Evolutionary conservation across 2,329 filamentous ascomycete species (phyloP).

Genomic region (Sarocladium strictum): DNA sequence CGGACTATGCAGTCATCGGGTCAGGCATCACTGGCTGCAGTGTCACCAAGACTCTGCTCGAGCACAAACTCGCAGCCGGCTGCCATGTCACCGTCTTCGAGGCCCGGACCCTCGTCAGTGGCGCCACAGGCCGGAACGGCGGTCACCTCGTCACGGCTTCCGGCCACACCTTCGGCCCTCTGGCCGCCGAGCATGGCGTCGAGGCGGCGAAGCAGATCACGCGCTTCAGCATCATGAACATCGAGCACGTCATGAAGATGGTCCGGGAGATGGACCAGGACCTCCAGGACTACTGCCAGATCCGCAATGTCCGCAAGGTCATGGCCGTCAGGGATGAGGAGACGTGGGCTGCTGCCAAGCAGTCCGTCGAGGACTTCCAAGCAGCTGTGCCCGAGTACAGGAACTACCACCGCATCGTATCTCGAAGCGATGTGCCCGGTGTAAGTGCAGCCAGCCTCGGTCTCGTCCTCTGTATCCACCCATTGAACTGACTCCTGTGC

Average conservation of each 20-base stretch:
- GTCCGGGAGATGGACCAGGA: conserved; percentile 15
- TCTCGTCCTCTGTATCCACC: no score
- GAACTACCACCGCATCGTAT: conserved; percentile 14
- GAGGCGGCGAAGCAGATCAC: conserved; percentile 35
- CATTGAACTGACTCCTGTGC: no score
- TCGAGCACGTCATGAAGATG: conserved; percentile 20
- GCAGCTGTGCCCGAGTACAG: conserved; percentile 13
- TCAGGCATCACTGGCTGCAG: conserved; percentile 26
- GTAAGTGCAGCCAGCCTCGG: conserved; percentile 9
- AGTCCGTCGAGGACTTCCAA: conserved; percentile 16
- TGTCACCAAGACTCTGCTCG: conserved; percentile 19
- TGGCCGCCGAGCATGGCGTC: conserved; percentile 22
- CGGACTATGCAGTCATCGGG: conserved; percentile 22
- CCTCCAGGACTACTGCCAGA: conserved; percentile 14
- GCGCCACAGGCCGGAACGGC: conserved; percentile 25
- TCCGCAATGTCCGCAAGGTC: conserved; percentile 17
- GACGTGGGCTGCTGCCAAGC: conserved; percentile 13
- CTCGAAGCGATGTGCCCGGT: conserved; percentile 16
- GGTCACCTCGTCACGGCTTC: conserved; percentile 23
- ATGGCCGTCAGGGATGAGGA: conserved; percentile 16
- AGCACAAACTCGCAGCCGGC: conserved; percentile 8
- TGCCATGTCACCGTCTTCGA: conserved; percentile 19
- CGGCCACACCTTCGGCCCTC: conserved; percentile 29
- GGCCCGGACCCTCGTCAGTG: conserved; percentile 21
- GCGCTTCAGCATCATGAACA: conserved; percentile 33